These are phyloP conservation scores for Rosellinia necatrix DNA, from an alignment of 2,329 filamentous ascomycete genomes.

Conservation along the genomic window DNA sequence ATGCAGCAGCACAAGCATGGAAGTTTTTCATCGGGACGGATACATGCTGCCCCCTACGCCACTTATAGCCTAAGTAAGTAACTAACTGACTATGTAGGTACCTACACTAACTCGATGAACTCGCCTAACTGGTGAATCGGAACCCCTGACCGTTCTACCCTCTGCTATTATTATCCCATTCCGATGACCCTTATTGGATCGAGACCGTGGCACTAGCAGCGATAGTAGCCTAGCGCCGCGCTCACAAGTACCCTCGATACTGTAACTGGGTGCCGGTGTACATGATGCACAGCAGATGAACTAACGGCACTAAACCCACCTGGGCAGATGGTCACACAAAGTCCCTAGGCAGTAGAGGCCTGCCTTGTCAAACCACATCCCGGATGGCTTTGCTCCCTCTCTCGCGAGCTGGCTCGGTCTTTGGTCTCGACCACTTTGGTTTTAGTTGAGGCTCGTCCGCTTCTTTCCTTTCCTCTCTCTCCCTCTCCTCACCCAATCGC, in stretches of 20 bases:
- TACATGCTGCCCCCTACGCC: too few species aligned
- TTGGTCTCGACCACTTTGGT: slow-evolving; percentile 18
- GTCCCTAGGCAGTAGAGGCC: too few species aligned
- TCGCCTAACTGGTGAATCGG: neutral
- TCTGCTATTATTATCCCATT: slow-evolving; percentile 19
- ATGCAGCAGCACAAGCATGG: too few species aligned
- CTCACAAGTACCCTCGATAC: too few species aligned
- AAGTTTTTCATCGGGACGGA: too few species aligned
- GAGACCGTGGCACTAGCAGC: neutral
- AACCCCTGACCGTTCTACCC: neutral
- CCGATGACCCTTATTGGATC: neutral
- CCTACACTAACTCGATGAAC: neutral
- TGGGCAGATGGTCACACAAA: too few species aligned
- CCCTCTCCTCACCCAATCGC: slow-evolving; percentile 12
- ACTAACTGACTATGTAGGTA: too few species aligned
- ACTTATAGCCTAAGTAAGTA: too few species aligned
- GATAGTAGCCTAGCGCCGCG: too few species aligned
- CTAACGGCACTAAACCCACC: too few species aligned
- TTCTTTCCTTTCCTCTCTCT: slow-evolving; percentile 1
- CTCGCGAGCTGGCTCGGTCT: neutral
- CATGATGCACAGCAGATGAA: too few species aligned
- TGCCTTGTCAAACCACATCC: neutral
- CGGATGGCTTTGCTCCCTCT: neutral
- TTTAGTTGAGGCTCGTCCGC: slow-evolving; percentile 17
- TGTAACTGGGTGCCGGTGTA: too few species aligned